phyloP scores from a whole-genome alignment of 139 green algal genomes.

The Eudorina sp. region DNA sequence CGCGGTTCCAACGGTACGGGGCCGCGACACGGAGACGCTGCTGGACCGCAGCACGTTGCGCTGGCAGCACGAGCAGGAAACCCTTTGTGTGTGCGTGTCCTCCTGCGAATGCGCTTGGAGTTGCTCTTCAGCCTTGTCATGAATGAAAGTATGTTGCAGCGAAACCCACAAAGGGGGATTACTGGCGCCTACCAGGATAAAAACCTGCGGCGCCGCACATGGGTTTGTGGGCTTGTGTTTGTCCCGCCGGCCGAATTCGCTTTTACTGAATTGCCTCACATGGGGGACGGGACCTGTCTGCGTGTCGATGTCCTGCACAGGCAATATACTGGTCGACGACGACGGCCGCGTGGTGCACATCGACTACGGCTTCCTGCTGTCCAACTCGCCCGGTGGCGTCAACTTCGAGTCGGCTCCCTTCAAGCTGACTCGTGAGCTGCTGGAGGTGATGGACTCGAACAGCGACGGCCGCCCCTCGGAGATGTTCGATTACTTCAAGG shows the following conservation, averaged over 20 bases:
- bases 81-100: too few species aligned
- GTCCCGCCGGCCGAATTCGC: background rate
- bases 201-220: too few species aligned
- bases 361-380: slow-evolving; percentile 99
- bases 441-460: slow-evolving; percentile 97
- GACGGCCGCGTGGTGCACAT: slow-evolving; percentile 97
- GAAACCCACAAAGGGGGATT: too few species aligned
- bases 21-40: too few species aligned
- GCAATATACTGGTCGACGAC: slow-evolving; percentile 96
- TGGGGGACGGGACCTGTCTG: too few species aligned
- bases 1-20: too few species aligned
- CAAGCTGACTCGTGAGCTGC: slow-evolving; percentile 98
- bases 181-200: too few species aligned
- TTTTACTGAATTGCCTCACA: background rate
- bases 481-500: slow-evolving; percentile 96
- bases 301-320: slow-evolving; percentile 44
- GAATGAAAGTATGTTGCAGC: too few species aligned
- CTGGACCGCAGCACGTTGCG: too few species aligned
- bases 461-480: slow-evolving; percentile 85
- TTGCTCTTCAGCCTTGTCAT: too few species aligned
- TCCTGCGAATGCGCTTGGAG: too few species aligned
- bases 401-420: slow-evolving; percentile 97
- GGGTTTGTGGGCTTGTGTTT: background rate
- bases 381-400: slow-evolving; percentile 83
- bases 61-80: too few species aligned